Evolutionary conservation across 1,284 basidiomycete genomes (phyloP), one percentile per base, ranked within the genome.

Genomic region (Chalciporus piperatoides): DNA sequence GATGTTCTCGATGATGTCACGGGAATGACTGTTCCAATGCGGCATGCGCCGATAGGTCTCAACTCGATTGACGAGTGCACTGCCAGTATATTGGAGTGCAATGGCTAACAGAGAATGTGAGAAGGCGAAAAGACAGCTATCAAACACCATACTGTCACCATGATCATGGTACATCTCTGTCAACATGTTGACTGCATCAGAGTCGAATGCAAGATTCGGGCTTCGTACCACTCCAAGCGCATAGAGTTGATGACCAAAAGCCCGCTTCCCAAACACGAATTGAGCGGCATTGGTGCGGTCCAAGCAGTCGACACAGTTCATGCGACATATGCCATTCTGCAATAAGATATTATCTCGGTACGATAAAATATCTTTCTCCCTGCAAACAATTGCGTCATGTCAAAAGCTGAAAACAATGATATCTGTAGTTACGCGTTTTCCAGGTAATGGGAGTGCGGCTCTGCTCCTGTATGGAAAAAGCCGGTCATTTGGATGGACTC

Each of bases 91-190:
- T 65, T 99, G 97, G 60, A 98, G 76, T 0, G 97, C 96, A 51
- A 99, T 85, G 1, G 94, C 90, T 95, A 40, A 5, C 30, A 6
- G 35, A 36, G 49, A 50, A 24, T n/a, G 42, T 57, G 24, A 52
- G 52, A 21, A 21, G 11, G 23, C 5, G 17, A n/a, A 36, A 38
- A 27, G n/a, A 43, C 35, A 35, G 44, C 6, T 19, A 7, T 23
- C 23, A 6, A 3, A 15, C 19, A 28, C 70, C 85, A 60, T 60
- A 91, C 91, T 94, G 60, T 97, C 93, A 1, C 93, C 92, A 60
- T 95, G 92, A 66, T 97, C 92, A 65, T 98, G 94, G 68, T 97
- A 99, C 95, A 99, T 98, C 70, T 98, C 94, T 0, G 95, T 99
- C 57, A 99, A 68, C 82, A 99, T 95, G 67, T 97, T 93, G 42